Evolutionary conservation across 1,284 basidiomycete species (phyloP).

Genomic region (Trichosporon coremiiforme): DNA sequence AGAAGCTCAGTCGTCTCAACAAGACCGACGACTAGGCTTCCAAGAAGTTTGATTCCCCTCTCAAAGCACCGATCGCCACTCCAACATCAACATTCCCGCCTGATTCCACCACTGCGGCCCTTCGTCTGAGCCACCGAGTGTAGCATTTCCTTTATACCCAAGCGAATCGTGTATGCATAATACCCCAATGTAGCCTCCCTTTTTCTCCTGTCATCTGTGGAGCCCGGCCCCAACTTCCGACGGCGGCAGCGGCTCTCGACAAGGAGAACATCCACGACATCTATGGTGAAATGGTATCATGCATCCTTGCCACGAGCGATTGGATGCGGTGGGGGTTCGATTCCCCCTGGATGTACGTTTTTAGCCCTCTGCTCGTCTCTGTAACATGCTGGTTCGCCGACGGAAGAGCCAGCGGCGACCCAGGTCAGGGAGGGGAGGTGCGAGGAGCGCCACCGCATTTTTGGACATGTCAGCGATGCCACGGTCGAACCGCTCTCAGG

Average conservation of each 20-base stretch:
- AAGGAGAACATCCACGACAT: background rate
- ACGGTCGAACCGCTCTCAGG: no score
- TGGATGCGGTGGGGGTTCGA: slow-evolving; percentile 11
- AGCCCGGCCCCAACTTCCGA: background rate
- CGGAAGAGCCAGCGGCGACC: background rate
- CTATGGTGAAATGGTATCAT: slow-evolving; percentile 12
- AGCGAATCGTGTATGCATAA: no score
- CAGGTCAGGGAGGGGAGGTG: background rate
- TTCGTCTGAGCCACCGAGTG: no score
- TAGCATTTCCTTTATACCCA: no score
- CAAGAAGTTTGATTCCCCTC: no score
- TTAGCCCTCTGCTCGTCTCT: background rate
- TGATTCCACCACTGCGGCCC: no score
- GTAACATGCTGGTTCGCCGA: background rate
- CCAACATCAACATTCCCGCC: no score
- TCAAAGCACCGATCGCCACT: no score
- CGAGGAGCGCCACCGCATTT: background rate
- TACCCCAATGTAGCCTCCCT: no score
- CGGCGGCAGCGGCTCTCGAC: background rate
- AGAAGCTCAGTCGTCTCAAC: background rate
- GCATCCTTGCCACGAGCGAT: slow-evolving; percentile 2
- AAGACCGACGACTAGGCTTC: background rate
- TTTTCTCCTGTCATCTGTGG: no score
- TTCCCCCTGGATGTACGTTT: slow-evolving; percentile 11
- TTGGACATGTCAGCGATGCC: no score